Conservation (phyloP, 2,329 filamentous ascomycete genomes). For the Sordariomycetes sp. region DNA sequence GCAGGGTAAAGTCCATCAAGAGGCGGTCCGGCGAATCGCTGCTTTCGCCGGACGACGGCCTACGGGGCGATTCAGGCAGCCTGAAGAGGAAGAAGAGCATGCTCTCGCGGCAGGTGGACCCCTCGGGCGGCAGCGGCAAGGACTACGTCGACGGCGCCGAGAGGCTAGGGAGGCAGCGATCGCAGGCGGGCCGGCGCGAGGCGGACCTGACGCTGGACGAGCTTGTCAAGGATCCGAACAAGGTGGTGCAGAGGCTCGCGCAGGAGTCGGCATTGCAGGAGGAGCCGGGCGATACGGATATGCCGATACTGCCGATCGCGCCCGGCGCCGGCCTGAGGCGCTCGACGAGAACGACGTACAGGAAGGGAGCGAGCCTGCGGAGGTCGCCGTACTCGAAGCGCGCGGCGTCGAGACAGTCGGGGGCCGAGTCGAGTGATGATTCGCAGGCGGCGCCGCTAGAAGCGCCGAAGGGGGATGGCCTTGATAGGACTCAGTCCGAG, state of each 20-base stretch:
- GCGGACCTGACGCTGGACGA: slow-evolving; percentile 61
- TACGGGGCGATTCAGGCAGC: slow-evolving; percentile 35
- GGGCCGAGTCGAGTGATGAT: slow-evolving; percentile 23
- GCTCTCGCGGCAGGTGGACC: slow-evolving; percentile 84
- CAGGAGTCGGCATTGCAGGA: slow-evolving; percentile 31
- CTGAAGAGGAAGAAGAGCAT: slow-evolving; percentile 86
- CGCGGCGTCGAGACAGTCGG: slow-evolving; percentile 19
- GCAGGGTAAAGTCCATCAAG: slow-evolving; percentile 79
- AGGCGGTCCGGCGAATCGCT: slow-evolving; percentile 61
- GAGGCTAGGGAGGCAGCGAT: slow-evolving; percentile 46
- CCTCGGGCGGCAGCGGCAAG: slow-evolving; percentile 39
- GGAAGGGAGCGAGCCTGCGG: slow-evolving; percentile 70
- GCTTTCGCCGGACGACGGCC: slow-evolving; percentile 40
- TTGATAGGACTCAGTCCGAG: slow-evolving; percentile 58
- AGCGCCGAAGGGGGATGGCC: slow-evolving; percentile 32
- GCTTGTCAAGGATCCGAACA: slow-evolving; percentile 67
- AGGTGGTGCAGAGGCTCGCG: slow-evolving; percentile 55
- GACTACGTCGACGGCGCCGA: slow-evolving; percentile 76
- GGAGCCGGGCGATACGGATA: slow-evolving; percentile 42
- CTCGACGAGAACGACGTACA: slow-evolving; percentile 84
- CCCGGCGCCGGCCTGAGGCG: slow-evolving; percentile 70
- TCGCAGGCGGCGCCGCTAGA: slow-evolving; percentile 24
- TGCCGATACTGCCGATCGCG: slow-evolving; percentile 72
- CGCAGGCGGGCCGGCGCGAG: slow-evolving; percentile 37
- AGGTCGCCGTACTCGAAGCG: slow-evolving; percentile 66